Conservation (phyloP, 371 early-diverging fungal species). For the Mortierella sp. region DNA sequence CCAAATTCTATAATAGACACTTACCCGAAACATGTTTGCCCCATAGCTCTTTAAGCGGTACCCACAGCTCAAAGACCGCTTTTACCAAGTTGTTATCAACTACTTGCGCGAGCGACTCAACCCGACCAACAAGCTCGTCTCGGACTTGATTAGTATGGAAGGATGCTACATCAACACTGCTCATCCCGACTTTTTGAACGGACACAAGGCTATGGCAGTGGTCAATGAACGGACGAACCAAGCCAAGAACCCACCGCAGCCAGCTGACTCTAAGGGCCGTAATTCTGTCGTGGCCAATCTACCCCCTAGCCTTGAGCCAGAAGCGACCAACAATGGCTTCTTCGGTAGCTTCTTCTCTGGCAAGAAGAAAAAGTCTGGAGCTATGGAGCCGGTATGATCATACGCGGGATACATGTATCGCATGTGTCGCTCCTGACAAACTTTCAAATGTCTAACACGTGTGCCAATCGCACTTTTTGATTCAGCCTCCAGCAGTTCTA, state of each 20-base stretch:
- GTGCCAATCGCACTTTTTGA: too few relatives aligned
- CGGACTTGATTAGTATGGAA: conserved; percentile 94
- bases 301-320: conserved; percentile 60
- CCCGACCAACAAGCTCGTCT: conserved; percentile 97
- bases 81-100: conserved; percentile 89
- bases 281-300: conserved; percentile 48
- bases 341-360: conserved; percentile 41
- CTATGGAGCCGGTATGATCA: conserved; percentile 89
- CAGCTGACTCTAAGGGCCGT: conserved; percentile 62
- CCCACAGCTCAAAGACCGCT: conserved; percentile 91
- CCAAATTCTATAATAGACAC: too few relatives aligned
- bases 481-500: conserved; percentile 93
- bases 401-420: conserved; percentile 55
- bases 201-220: conserved; percentile 95
- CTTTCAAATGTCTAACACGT: conserved; percentile 1
- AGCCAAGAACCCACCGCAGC: conserved; percentile 61
- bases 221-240: conserved; percentile 87
- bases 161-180: conserved; percentile 97
- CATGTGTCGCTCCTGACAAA: too few relatives aligned
- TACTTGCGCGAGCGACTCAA: conserved; percentile 89
- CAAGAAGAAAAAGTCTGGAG: conserved; percentile 76
- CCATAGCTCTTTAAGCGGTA: conserved; percentile 89
- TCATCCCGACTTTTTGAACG: conserved; percentile 98
- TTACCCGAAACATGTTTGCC: background rate
- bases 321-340: conserved; percentile 75